Evolutionary conservation across 805 yeast genomes (phyloP).

Genomic region (Spathaspora girioi): DNA sequence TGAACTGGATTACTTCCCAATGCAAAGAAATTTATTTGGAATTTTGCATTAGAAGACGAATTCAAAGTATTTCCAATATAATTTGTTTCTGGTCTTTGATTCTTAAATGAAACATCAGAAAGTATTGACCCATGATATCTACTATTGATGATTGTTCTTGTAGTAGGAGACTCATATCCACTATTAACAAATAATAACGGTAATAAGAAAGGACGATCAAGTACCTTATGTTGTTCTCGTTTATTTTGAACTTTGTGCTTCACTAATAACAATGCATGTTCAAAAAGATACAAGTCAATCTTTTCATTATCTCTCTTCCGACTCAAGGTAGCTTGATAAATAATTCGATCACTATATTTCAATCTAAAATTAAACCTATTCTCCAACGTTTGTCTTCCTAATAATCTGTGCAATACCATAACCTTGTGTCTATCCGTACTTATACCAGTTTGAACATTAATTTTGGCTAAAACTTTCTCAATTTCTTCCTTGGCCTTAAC

Average conservation of each 20-base stretch:
- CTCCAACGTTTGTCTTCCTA: slow-evolving; percentile 72
- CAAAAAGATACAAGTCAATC: slow-evolving; percentile 82
- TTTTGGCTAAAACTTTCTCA: slow-evolving; percentile 68
- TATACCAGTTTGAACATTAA: slow-evolving; percentile 87
- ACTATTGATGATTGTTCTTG: slow-evolving; percentile 39
- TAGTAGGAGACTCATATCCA: slow-evolving; percentile 72
- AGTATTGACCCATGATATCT: slow-evolving; percentile 34
- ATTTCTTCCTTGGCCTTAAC: slow-evolving; percentile 72
- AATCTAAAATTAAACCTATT: slow-evolving; percentile 85
- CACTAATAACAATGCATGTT: slow-evolving; percentile 81
- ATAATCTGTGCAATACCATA: slow-evolving; percentile 57
- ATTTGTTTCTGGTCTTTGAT: slow-evolving; percentile 22
- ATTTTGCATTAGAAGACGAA: slow-evolving; percentile 27
- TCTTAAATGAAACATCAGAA: slow-evolving; percentile 30
- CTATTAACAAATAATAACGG: slow-evolving; percentile 73
- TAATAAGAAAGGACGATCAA: slow-evolving; percentile 82
- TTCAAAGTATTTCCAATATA: slow-evolving; percentile 20
- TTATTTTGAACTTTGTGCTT: slow-evolving; percentile 83
- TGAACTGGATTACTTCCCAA: slow-evolving; percentile 55
- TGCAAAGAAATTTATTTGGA: slow-evolving; percentile 50
- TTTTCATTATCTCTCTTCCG: slow-evolving; percentile 74
- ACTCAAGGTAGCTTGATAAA: slow-evolving; percentile 69
- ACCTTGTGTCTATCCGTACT: slow-evolving; percentile 90
- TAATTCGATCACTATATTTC: slow-evolving; percentile 75
- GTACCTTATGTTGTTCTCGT: slow-evolving; percentile 87